Evolutionary conservation across 2,329 filamentous ascomycete genomes (phyloP).

Genomic region (Penicillium sp.): DNA sequence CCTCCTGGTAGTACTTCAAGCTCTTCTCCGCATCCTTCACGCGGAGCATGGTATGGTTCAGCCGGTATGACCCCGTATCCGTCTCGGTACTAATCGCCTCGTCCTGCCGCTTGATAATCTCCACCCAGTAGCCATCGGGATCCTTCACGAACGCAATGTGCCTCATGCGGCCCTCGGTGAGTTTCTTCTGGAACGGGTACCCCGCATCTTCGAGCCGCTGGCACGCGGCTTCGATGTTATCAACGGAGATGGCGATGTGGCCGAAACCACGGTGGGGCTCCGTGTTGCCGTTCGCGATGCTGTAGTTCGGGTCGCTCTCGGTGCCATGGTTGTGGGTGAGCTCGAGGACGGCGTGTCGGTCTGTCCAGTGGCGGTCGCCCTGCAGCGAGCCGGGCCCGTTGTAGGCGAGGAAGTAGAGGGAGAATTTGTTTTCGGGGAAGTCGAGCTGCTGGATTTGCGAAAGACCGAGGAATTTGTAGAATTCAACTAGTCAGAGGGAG

Average conservation of each 20-base stretch:
- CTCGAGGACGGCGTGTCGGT: conserved; percentile 89
- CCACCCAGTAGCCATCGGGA: conserved; percentile 78
- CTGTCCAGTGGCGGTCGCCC: conserved; percentile 72
- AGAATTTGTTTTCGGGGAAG: conserved; percentile 88
- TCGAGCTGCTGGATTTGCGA: conserved; percentile 79
- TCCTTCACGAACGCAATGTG: conserved; percentile 90
- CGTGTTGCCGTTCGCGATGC: conserved; percentile 85
- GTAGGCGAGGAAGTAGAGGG: conserved; percentile 94
- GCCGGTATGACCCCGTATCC: conserved; percentile 73
- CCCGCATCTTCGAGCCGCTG: conserved; percentile 86
- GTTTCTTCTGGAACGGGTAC: conserved; percentile 93
- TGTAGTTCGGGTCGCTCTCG: conserved; percentile 80
- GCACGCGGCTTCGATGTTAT: conserved; percentile 88
- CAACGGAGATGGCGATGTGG: conserved; percentile 82
- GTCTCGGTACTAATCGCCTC: conserved; percentile 74
- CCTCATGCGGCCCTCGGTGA: conserved; percentile 84
- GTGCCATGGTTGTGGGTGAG: conserved; percentile 86
- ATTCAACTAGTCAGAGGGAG: conserved; percentile 66
- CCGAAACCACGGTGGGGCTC: conserved; percentile 85
- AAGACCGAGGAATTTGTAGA: conserved; percentile 93
- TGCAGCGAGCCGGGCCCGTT: conserved; percentile 77
- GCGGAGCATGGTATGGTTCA: conserved; percentile 77
- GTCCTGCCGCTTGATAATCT: conserved; percentile 69
- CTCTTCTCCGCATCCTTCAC: conserved; percentile 81
- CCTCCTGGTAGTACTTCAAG: conserved; percentile 80